phyloP scores from a whole-genome alignment of 1,139 yeast genomes.

The Pichia kudriavzevii region DNA sequence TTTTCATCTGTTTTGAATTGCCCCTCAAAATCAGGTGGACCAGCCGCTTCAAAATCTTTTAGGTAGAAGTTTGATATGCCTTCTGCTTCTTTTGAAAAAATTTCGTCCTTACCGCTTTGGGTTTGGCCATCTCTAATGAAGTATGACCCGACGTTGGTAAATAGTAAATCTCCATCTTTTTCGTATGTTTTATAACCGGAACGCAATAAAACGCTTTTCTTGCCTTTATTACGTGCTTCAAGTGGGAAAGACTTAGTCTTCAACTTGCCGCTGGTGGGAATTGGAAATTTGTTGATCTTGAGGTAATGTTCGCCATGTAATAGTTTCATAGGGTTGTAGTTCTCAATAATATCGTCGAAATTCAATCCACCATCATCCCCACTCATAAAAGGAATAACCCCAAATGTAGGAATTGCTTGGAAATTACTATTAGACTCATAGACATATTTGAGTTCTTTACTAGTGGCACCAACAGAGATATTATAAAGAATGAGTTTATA shows the following conservation, averaged over 20 bases:
- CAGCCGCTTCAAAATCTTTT: constrained; percentile 47
- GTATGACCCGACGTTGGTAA: constrained; percentile 78
- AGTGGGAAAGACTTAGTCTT: constrained; percentile 60
- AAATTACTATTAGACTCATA: constrained; percentile 75
- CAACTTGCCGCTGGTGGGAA: constrained; percentile 61
- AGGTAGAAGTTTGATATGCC: constrained; percentile 44
- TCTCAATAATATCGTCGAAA: constrained; percentile 40
- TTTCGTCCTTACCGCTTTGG: constrained; percentile 47
- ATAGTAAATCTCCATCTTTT: constrained; percentile 55
- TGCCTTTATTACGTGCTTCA: constrained; percentile 63
- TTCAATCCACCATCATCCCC: constrained; percentile 28
- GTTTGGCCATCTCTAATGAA: constrained; percentile 72
- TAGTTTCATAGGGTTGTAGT: constrained; percentile 82
- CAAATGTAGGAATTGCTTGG: constrained; percentile 88
- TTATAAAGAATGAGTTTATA: constrained; percentile 80
- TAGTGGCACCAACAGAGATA: constrained; percentile 80
- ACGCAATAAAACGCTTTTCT: constrained; percentile 72
- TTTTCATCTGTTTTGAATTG: constrained; percentile 58
- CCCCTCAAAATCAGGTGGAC: constrained; percentile 58
- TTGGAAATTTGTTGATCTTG: constrained; percentile 69
- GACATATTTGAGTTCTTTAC: constrained; percentile 67
- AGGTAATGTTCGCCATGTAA: constrained; percentile 95
- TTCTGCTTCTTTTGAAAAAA: constrained; percentile 39
- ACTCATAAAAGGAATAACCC: constrained; percentile 69
- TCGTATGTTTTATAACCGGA: constrained; percentile 71